These are phyloP conservation scores for Delphinella strobiligena DNA, from an alignment of 2,329 filamentous ascomycete genomes.

Conservation along the genomic window DNA sequence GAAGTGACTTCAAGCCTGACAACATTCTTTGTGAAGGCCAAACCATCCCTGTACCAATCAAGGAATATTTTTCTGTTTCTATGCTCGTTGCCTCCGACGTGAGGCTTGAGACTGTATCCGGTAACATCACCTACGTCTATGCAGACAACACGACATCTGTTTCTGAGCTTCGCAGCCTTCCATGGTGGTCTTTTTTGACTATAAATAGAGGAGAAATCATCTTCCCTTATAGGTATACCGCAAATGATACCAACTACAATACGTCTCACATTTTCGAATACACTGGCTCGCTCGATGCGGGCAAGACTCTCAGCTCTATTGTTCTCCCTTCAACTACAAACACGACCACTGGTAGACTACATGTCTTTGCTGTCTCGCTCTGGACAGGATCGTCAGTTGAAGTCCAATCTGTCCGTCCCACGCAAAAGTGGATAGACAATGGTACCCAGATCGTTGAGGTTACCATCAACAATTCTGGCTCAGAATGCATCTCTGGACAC, in stretches of 20 bases:
- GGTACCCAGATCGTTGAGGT: slow-evolving; percentile 20
- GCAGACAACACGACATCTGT: slow-evolving; percentile 28
- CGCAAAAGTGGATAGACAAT: slow-evolving; percentile 21
- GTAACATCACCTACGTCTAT: slow-evolving; percentile 32
- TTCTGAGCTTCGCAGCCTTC: slow-evolving; percentile 32
- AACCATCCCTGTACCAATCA: slow-evolving; percentile 21
- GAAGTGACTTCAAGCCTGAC: slow-evolving; percentile 18
- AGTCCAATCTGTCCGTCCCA: slow-evolving; percentile 22
- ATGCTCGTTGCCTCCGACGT: slow-evolving; percentile 22
- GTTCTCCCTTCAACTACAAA: slow-evolving; percentile 29
- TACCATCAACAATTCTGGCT: slow-evolving; percentile 18
- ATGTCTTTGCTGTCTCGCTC: slow-evolving; percentile 22
- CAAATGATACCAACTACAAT: slow-evolving; percentile 30
- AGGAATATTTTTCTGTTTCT: slow-evolving; percentile 26
- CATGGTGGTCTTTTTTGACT: slow-evolving; percentile 33
- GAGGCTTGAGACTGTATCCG: slow-evolving; percentile 26
- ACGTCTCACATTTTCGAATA: slow-evolving; percentile 35
- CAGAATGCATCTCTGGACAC: slow-evolving; percentile 13
- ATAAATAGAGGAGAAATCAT: slow-evolving; percentile 36
- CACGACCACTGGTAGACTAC: slow-evolving; percentile 21
- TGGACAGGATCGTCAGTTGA: slow-evolving; percentile 10
- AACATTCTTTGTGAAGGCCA: slow-evolving; percentile 30
- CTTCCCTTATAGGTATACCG: slow-evolving; percentile 30
- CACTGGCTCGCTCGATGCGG: slow-evolving; percentile 25
- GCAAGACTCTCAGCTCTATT: slow-evolving; percentile 28